A percentile compares a stretch with the other conserved stretches of the same genome.
phyloP scores from a whole-genome alignment of 2,329 filamentous ascomycete species.

The Diaporthe sp. region DNA sequence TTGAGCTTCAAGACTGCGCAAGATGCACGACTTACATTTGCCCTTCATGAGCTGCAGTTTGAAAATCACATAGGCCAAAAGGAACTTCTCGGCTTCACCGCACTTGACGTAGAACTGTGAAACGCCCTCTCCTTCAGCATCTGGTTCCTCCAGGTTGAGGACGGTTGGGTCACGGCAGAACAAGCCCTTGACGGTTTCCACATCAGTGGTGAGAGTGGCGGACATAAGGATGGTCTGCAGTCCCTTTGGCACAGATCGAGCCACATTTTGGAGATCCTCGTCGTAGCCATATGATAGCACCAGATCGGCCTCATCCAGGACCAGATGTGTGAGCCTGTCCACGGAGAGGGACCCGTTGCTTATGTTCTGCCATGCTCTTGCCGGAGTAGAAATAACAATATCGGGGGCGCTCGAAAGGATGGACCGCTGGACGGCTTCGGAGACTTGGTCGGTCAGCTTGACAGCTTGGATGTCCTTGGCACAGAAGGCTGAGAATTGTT shows the following conservation, averaged over 20 bases:
- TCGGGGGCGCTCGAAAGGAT: slow-evolving; percentile 89
- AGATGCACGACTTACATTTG: slow-evolving; percentile 67
- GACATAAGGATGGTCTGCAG: slow-evolving; percentile 95
- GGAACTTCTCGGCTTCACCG: slow-evolving; percentile 97
- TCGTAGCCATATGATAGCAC: slow-evolving; percentile 95
- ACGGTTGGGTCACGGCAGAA: slow-evolving; percentile 87
- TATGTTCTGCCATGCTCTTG: slow-evolving; percentile 83
- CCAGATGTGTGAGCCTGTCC: slow-evolving; percentile 78
- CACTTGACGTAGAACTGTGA: slow-evolving; percentile 93
- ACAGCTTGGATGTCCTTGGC: slow-evolving; percentile 84
- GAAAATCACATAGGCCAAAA: slow-evolving; percentile 93
- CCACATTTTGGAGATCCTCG: slow-evolving; percentile 85
- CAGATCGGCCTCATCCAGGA: slow-evolving; percentile 95
- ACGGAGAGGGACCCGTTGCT: slow-evolving; percentile 79
- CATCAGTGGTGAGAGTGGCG: slow-evolving; percentile 89
- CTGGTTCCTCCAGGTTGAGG: slow-evolving; percentile 85
- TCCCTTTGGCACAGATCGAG: slow-evolving; percentile 82
- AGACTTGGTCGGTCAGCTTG: slow-evolving; percentile 92
- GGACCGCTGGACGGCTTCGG: slow-evolving; percentile 88
- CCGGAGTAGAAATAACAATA: slow-evolving; percentile 90
- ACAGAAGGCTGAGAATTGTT: slow-evolving; percentile 84
- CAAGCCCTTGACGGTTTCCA: slow-evolving; percentile 85
- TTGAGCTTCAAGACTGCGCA: slow-evolving; percentile 75
- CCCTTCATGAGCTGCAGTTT: slow-evolving; percentile 95
- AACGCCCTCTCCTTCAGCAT: slow-evolving; percentile 80